phyloP scores from a whole-genome alignment of 176 grass and related monocot species.

The Pontederia crassipes region DNA sequence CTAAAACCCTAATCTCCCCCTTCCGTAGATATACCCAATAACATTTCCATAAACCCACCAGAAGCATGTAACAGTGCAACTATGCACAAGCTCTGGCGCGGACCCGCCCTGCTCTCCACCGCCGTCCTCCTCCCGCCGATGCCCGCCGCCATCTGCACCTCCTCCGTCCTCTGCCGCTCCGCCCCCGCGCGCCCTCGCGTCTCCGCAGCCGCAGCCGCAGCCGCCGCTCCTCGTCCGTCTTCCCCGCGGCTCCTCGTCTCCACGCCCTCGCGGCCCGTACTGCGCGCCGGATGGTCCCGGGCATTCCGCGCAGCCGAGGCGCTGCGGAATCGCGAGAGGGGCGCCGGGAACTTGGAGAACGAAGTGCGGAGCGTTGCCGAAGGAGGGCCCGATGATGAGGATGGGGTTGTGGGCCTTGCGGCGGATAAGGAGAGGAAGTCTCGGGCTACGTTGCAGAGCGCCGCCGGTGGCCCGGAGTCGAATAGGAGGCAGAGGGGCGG shows the following conservation, averaged over 20 bases:
- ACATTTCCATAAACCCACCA: constrained; percentile 18
- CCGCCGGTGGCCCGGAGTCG: neutral
- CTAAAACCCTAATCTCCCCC: constrained; percentile 10
- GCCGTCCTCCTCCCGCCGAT: constrained; percentile 27
- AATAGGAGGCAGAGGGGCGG: constrained; percentile 46
- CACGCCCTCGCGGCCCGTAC: neutral
- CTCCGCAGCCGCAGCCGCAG: neutral
- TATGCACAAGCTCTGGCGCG: constrained; percentile 36
- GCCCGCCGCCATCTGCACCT: constrained; percentile 13
- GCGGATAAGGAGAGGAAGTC: neutral
- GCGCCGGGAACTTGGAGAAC: constrained; percentile 7
- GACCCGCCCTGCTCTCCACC: constrained; percentile 26
- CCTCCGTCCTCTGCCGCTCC: neutral
- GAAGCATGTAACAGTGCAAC: constrained; percentile 4
- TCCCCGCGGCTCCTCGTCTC: neutral
- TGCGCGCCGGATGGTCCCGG: constrained; percentile 20
- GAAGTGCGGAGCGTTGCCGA: neutral
- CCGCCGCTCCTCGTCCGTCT: neutral
- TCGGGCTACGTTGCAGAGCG: neutral
- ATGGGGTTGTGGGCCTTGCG: constrained; percentile 9
- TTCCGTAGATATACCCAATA: neutral
- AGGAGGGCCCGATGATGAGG: constrained; percentile 2
- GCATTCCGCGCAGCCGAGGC: constrained; percentile 32
- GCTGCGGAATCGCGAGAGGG: constrained; percentile 15
- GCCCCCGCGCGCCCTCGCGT: neutral